Percentiles rank a stretch among this genome's conserved stretches.
phyloP scores from a whole-genome alignment of 2,329 filamentous ascomycete genomes.

The Sclerotinia minor region DNA sequence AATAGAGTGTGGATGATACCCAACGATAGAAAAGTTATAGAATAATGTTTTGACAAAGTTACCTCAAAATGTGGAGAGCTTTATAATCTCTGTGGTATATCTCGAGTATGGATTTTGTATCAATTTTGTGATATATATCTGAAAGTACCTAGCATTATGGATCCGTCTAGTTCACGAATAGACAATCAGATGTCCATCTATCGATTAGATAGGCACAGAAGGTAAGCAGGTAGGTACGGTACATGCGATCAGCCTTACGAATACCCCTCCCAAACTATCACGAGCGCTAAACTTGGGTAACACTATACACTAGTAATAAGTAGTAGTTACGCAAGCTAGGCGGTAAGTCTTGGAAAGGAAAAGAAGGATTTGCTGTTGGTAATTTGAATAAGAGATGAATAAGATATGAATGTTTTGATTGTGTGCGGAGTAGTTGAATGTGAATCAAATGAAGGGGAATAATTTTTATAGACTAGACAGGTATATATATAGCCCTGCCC shows the following conservation, averaged over 20 bases:
- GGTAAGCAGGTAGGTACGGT: no score
- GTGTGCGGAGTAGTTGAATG: neutral
- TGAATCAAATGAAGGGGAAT: neutral
- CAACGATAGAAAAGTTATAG: slow-evolving; percentile 1
- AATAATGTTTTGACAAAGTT: neutral
- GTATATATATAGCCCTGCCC: no score
- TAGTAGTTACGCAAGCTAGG: neutral
- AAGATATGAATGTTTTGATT: neutral
- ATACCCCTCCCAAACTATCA: neutral
- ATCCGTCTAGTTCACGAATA: neutral
- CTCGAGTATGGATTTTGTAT: neutral
- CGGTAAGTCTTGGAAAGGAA: neutral
- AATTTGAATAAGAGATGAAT: neutral
- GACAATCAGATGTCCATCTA: neutral
- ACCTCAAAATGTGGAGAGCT: neutral
- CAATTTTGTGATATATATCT: neutral
- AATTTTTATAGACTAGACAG: no score
- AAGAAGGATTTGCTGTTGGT: neutral
- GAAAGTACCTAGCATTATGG: neutral
- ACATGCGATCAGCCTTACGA: neutral
- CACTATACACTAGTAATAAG: neutral
- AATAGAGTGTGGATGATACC: neutral
- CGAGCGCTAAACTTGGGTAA: neutral
- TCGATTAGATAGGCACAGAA: neutral
- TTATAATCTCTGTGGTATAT: neutral